Evolutionary conservation across 352 stramenopile species (phyloP).

Genomic region (Pythium brassicae): DNA sequence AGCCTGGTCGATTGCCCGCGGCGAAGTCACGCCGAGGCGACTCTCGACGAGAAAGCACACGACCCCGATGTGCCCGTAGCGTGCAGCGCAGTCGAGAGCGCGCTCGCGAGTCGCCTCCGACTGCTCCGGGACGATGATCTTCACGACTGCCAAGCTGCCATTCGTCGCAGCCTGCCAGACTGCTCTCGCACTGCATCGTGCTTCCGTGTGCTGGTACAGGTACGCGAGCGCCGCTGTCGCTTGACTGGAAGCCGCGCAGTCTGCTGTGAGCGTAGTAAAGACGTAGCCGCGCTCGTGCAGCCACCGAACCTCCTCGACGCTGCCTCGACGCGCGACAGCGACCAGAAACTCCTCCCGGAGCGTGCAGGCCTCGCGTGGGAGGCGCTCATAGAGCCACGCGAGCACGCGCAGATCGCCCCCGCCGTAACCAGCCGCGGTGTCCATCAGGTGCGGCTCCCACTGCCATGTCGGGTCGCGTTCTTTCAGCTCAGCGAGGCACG

Average conservation of each 20-base stretch:
- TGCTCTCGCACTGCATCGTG: not conserved
- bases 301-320: not conserved
- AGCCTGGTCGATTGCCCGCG: too few relatives aligned
- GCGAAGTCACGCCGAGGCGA: too few relatives aligned
- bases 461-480: not conserved
- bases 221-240: not conserved
- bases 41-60: too few relatives aligned
- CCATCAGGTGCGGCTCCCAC: slow-evolving; percentile 3
- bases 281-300: not conserved
- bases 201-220: not conserved
- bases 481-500: not conserved
- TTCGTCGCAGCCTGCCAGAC: not conserved
- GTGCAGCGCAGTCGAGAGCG: not conserved
- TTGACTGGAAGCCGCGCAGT: not conserved
- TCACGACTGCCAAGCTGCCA: not conserved
- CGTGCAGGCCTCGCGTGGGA: not conserved
- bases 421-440: not conserved
- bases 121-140: not conserved
- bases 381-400: slow-evolving; percentile 1
- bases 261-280: not conserved
- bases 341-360: not conserved
- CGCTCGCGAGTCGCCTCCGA: not conserved
- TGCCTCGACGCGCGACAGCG: not conserved
- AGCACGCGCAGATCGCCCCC: not conserved
- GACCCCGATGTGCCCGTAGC: too few relatives aligned